phyloP scores from a whole-genome alignment of 768 basidiomycete genomes.

The Xerocomellus amylosporus region DNA sequence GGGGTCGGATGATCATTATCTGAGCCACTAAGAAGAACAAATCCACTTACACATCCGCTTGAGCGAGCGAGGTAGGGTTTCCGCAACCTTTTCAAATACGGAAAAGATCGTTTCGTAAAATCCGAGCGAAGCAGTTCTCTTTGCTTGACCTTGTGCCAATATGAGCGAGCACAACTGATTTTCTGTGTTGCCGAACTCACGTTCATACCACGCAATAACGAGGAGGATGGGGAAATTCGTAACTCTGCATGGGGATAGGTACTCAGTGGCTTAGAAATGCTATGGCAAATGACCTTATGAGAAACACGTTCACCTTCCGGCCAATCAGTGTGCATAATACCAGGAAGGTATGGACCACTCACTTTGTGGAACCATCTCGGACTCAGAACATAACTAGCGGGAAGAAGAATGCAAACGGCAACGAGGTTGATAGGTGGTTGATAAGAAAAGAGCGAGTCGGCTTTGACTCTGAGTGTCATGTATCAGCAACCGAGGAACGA shows the following conservation, averaged over 20 bases:
- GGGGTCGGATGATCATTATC: not conserved
- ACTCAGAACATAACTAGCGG: constrained; percentile 77
- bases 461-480: constrained; percentile 63
- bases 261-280: not conserved
- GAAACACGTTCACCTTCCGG: constrained; percentile 75
- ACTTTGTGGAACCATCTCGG: constrained; percentile 99
- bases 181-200: constrained; percentile 31
- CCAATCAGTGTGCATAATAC: constrained; percentile 15
- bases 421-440: constrained; percentile 90
- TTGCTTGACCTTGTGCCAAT: constrained; percentile 51
- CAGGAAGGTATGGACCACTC: constrained; percentile 8
- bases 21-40: not conserved
- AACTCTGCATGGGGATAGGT: constrained; percentile 38
- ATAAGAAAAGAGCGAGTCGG: constrained; percentile 90
- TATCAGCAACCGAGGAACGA: constrained; percentile 8
- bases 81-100: constrained; percentile 65
- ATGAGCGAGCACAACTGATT: not conserved
- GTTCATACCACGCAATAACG: constrained; percentile 79
- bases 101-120: constrained; percentile 73
- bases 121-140: constrained; percentile 57
- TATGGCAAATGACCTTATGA: constrained; percentile 59
- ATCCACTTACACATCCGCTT: constrained; percentile 66
- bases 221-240: constrained; percentile 86
- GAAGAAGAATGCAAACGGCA: constrained; percentile 84
- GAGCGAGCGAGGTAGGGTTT: constrained; percentile 71